Base-by-base conservation (phyloP, 768 basidiomycete genomes). In the Boletus patriciae region DNA sequence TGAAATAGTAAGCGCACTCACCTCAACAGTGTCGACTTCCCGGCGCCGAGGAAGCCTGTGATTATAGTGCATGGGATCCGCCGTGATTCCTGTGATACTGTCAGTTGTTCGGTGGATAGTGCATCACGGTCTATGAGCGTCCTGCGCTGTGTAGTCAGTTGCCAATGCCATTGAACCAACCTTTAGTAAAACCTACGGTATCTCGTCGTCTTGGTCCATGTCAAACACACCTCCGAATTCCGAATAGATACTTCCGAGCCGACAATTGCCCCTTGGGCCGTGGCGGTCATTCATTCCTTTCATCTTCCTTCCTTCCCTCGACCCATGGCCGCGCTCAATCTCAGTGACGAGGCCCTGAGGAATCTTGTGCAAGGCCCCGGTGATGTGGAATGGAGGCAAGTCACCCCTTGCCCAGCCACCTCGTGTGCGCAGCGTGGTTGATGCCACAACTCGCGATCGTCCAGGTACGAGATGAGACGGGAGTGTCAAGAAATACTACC, bases 401-500 rank as follows among this genome's bases (percentile, higher is more conserved):
- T 75, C 43, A 34, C 27, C 25, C 21, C 2, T 36, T 36, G 19
- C 44, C 46, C 7, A 21, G 36, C 49, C 48, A 46, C 31, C 34
- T 37, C 43, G 10, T 21, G 16, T 44, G 15, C 40, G 27, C 43
- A 9, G 29, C 46, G 21, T 38, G 41, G 47, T 48, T 19, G 41
- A 36, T 57, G 49, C 52, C 61, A 46, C 16, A 11, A 50, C 65
- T 62, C 34, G 61, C 58, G 52, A 38, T 27, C 21, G 29, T 21
- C 52, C 44, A 92, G 90, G 66, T 97, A 97, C 66, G 94, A 96
- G 74, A 95, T 97, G 94, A 81, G 94, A 31, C 79, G 94, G n/a
- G 89, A 95, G 66, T 93, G 92, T 64, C 94, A 97, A 74, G 90
- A 94, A 71, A 95, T 96, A 61, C 77, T 92, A 0, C 88, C 91